Percentiles rank a stretch among this genome's conserved stretches.
Evolutionary conservation across 768 basidiomycete genomes (phyloP).

Genomic region (Boletus vermiculosoides): DNA sequence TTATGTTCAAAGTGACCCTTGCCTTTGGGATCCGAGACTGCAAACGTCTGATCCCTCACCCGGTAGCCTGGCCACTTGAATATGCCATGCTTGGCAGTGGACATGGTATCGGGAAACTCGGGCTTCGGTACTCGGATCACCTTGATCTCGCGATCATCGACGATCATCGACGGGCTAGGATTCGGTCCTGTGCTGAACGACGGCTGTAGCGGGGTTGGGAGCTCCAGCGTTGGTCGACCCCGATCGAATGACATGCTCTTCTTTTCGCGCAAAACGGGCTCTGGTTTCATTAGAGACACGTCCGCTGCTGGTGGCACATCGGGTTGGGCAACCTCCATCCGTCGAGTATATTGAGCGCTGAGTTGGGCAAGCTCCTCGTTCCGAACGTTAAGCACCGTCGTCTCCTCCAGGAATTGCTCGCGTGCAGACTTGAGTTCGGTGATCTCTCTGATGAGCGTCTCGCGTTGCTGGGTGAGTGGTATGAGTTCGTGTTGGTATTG

Average conservation of each 20-base stretch:
- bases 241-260: slow-evolving; percentile 33
- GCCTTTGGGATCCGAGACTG: slow-evolving; percentile 37
- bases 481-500: slow-evolving; percentile 88
- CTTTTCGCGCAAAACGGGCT: slow-evolving; percentile 19
- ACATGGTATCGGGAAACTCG: slow-evolving; percentile 42
- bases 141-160: slow-evolving; percentile 32
- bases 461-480: slow-evolving; percentile 79
- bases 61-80: slow-evolving; percentile 73
- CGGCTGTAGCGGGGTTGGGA: slow-evolving; percentile 2
- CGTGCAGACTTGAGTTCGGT: slow-evolving; percentile 82
- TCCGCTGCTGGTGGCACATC: slow-evolving; percentile 17
- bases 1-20: slow-evolving; percentile 62
- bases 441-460: slow-evolving; percentile 76
- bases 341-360: slow-evolving; percentile 76
- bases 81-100: slow-evolving; percentile 53
- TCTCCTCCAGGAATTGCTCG: slow-evolving; percentile 88
- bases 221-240: slow-evolving; percentile 13
- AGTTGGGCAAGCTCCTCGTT: slow-evolving; percentile 93
- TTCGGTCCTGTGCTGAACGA: slow-evolving; percentile 19
- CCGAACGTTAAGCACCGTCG: slow-evolving; percentile 82
- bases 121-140: slow-evolving; percentile 29
- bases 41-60: slow-evolving; percentile 43
- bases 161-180: slow-evolving; percentile 21
- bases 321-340: slow-evolving; percentile 52
- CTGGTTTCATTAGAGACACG: slow-evolving; percentile 3